Conservation (phyloP, 495 filamentous ascomycete species). For the Thermothielavioides terrestris region DNA sequence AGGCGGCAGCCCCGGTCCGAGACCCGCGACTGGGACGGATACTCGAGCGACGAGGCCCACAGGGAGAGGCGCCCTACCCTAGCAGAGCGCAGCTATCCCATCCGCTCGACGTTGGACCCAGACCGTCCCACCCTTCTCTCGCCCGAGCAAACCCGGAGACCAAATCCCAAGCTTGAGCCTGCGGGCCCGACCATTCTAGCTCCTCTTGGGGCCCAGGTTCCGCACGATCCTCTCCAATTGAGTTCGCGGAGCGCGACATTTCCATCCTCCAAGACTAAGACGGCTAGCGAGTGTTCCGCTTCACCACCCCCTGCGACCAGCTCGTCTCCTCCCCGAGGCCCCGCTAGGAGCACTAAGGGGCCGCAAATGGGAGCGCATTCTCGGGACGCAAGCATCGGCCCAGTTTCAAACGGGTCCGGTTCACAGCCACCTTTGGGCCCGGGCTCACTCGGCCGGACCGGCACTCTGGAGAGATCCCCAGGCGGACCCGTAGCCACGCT, state of each 20-base stretch:
- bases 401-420: constrained; percentile 8
- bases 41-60: constrained; percentile 17
- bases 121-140: constrained; percentile 10
- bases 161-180: constrained; percentile 10
- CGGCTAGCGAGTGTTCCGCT: constrained; percentile 22
- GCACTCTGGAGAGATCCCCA: constrained; percentile 16
- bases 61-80: constrained; percentile 9
- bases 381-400: constrained; percentile 17
- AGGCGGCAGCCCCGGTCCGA: constrained; percentile 12
- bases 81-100: constrained; percentile 9
- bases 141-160: constrained; percentile 9
- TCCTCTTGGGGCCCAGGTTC: constrained; percentile 8
- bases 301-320: constrained; percentile 23
- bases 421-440: constrained; percentile 2
- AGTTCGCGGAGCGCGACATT: constrained; percentile 32
- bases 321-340: constrained; percentile 15
- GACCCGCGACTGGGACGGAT: constrained; percentile 15
- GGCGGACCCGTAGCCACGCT: constrained; percentile 11
- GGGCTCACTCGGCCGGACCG: constrained; percentile 6
- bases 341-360: constrained; percentile 9
- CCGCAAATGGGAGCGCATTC: constrained; percentile 14
- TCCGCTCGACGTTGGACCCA: constrained; percentile 9
- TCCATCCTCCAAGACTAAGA: constrained; percentile 23
- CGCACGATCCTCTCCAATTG: constrained; percentile 5
- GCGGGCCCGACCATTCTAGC: constrained; percentile 10